phyloP scores from a whole-genome alignment of 805 yeast genomes.

The Candida coquimbonensis region DNA sequence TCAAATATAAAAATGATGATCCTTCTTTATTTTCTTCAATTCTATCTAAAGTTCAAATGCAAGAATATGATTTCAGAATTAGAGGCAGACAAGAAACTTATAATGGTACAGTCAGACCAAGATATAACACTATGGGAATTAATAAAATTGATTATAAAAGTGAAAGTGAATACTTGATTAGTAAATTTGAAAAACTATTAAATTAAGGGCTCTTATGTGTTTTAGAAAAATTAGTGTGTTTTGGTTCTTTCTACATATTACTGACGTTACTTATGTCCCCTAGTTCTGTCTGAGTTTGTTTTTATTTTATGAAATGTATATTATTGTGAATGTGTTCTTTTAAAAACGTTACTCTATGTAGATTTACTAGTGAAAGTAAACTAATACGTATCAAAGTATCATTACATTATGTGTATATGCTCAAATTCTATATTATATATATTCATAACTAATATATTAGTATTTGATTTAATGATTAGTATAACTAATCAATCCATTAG shows the following conservation, averaged over 20 bases:
- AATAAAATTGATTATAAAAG: conserved; percentile 46
- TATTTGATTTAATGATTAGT: not conserved
- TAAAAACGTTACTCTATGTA: too few species aligned
- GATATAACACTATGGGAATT: conserved; percentile 60
- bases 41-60: conserved; percentile 49
- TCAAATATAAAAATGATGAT: conserved; percentile 39
- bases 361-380: too few species aligned
- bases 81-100: conserved; percentile 81
- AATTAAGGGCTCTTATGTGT: conserved; percentile 2
- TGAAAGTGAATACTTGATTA: conserved; percentile 53
- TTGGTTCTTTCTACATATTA: not conserved
- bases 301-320: not conserved
- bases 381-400: too few species aligned
- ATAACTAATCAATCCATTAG: conserved; percentile 41
- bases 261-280: too few species aligned
- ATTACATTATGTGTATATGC: too few species aligned
- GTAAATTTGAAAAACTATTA: conserved; percentile 22
- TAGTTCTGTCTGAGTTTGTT: not conserved
- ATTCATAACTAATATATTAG: too few species aligned
- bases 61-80: conserved; percentile 67
- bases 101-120: conserved; percentile 67
- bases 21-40: conserved; percentile 37
- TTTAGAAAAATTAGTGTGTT: not conserved
- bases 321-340: too few species aligned
- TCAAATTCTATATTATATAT: too few species aligned